These are phyloP conservation scores for Alternaria consortialis DNA, from an alignment of 2,329 filamentous ascomycete genomes.

Conservation along the genomic window DNA sequence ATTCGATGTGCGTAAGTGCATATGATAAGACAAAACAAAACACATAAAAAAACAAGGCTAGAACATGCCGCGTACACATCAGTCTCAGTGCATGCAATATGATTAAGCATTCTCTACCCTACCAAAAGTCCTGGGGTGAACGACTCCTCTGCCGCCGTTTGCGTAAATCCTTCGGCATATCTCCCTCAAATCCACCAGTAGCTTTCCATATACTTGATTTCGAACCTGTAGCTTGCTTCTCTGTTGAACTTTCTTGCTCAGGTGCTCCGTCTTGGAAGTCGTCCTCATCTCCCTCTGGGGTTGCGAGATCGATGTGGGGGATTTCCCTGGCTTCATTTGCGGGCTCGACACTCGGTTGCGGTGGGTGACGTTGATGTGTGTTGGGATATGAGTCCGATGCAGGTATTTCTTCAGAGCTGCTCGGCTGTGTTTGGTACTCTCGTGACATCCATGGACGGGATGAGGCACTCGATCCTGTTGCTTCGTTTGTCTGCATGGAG, in stretches of 20 bases:
- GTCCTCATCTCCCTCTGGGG: fast-evolving
- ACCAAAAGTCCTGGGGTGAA: not conserved
- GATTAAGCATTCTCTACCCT: not conserved
- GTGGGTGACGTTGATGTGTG: not conserved
- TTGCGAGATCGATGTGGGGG: fast-evolving
- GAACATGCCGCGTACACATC: too few species aligned
- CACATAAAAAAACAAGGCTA: too few species aligned
- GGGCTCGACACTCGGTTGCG: not conserved
- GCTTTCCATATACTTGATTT: not conserved
- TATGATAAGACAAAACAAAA: too few species aligned
- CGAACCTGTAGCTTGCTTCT: fast-evolving
- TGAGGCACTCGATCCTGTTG: not conserved
- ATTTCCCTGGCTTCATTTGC: not conserved
- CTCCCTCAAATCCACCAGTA: not conserved
- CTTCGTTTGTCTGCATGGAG: not conserved
- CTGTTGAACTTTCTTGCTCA: not conserved
- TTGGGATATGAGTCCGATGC: not conserved
- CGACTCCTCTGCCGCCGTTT: not conserved
- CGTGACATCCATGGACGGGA: not conserved
- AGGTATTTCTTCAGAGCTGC: not conserved
- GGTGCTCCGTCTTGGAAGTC: not conserved
- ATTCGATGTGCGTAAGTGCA: too few species aligned
- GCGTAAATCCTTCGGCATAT: not conserved
- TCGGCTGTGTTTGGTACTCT: not conserved
- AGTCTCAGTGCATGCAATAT: too few species aligned